These are phyloP conservation scores for Pseudonectria buxi DNA, from an alignment of 2,329 filamentous ascomycete genomes.

Conservation along the genomic window DNA sequence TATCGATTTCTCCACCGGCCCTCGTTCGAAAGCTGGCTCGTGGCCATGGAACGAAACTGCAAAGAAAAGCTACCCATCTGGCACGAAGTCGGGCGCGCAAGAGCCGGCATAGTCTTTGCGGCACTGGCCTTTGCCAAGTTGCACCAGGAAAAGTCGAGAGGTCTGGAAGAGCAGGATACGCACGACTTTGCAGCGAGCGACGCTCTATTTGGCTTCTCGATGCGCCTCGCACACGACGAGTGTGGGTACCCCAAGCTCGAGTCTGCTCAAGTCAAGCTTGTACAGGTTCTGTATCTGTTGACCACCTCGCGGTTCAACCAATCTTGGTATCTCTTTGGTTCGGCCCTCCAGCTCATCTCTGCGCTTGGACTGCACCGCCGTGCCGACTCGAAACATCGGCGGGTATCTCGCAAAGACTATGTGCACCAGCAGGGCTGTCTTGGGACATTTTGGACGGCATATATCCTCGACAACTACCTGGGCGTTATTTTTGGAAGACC, in stretches of 20 bases:
- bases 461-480: constrained; percentile 56
- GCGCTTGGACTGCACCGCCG: constrained; percentile 32
- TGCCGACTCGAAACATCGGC: constrained; percentile 12
- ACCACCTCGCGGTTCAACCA: constrained; percentile 54
- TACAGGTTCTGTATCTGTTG: constrained; percentile 53
- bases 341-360: constrained; percentile 44
- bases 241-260: constrained; percentile 47
- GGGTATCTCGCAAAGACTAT: constrained; percentile 28
- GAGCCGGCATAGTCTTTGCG: constrained; percentile 41
- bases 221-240: constrained; percentile 38
- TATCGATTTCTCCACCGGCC: constrained; percentile 52
- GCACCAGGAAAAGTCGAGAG: constrained; percentile 34
- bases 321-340: constrained; percentile 55
- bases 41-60: constrained; percentile 32
- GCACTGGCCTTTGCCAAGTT: constrained; percentile 41
- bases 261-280: constrained; percentile 49
- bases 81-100: constrained; percentile 34
- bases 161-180: constrained; percentile 17
- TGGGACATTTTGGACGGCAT: constrained; percentile 55
- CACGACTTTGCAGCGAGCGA: constrained; percentile 27
- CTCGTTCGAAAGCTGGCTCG: constrained; percentile 43
- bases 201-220: constrained; percentile 36
- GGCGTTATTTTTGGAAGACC: constrained; percentile 58
- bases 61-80: constrained; percentile 29
- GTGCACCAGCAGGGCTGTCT: constrained; percentile 46